Base-by-base conservation (phyloP, 129 eudicot species). In the Smallanthus sonchifolius region DNA sequence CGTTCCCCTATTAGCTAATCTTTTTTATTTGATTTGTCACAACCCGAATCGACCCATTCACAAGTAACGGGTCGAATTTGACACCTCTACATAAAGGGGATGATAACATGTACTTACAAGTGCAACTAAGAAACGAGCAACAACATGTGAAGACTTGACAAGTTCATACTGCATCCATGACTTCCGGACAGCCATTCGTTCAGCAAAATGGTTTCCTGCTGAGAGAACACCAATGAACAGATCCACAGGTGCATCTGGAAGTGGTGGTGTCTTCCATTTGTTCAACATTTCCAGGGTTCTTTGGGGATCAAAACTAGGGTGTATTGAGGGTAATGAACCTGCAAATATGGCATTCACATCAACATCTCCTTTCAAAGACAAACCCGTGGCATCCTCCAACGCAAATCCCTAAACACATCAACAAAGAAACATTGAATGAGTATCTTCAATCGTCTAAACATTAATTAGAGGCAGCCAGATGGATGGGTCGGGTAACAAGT, bases 161-260 rank as follows among this genome's bases (percentile, higher is more conserved):
- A 85, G 84, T 49, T 54, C 56, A 81, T 91, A 88, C 76, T 87
- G 99, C 97, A 95, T 86, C 99, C 99, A 95, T 7, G 99, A 91
- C 69, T 95, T 95, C 77, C 97, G 87, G 4, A 91, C 96, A 44
- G 97, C 95, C 99, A 95, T 95, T 56, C 97, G 79, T 89, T 95
- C 99, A 19, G 95, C 96, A 75, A 95, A 95, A 79, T 95, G 99
- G 74, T 91, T 92, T 51, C 96, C 97, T 3, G 97, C 96, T 52
- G 97, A 95, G 66, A 95, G 91, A 54, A 91, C 77, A 56, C 99
- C 99, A 51, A 91, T 68, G 20, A 95, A 95, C 61, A 91, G 77
- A 49, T 86, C 88, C 2, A 84, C 70, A 13, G 96, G 90, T 24
- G 80, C 87, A 28, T 59, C 79, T 13, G 90, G 88, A 73, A 87